A percentile compares a stretch with the other conserved stretches of the same genome.
phyloP scores from a whole-genome alignment of 345 rosid genomes.

The Chamaenerion angustifolium region DNA sequence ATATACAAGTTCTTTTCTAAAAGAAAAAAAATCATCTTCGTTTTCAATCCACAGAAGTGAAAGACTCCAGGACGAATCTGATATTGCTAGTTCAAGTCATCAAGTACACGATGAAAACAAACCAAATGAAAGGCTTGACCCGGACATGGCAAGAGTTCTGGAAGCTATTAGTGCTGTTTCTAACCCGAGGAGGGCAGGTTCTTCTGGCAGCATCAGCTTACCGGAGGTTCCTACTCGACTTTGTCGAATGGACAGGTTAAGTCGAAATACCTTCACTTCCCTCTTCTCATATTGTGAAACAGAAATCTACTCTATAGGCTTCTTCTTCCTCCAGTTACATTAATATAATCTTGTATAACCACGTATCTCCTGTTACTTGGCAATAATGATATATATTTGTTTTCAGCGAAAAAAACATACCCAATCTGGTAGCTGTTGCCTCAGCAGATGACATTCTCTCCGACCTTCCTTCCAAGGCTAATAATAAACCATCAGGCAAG shows the following conservation, averaged over 20 bases:
- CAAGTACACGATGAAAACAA: conserved; percentile 11
- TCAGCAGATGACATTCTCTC: conserved; percentile 36
- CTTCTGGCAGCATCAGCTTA: conserved; percentile 16
- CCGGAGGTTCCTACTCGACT: conserved; percentile 22
- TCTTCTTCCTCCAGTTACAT: no score
- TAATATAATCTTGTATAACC: no score
- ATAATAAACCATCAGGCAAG: conserved; percentile 57
- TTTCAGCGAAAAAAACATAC: conserved; percentile 42
- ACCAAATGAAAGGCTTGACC: conserved; percentile 22
- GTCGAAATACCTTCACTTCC: background rate
- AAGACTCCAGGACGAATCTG: conserved; percentile 65
- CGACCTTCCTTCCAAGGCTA: conserved; percentile 39
- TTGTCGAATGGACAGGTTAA: conserved; percentile 54
- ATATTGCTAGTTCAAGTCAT: conserved; percentile 33
- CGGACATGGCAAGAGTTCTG: conserved; percentile 28
- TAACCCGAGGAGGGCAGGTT: conserved; percentile 29
- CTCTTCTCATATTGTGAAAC: background rate
- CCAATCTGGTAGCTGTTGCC: conserved; percentile 21
- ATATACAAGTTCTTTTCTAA: background rate
- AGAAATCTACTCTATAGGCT: no score
- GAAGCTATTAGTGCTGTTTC: conserved; percentile 20
- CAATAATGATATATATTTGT: no score
- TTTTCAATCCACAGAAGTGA: conserved; percentile 24
- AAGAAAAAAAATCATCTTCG: background rate
- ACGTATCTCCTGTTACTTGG: no score